Base-by-base conservation (phyloP, 768 basidiomycete species). In the Phlegmacium glaucopus region DNA sequence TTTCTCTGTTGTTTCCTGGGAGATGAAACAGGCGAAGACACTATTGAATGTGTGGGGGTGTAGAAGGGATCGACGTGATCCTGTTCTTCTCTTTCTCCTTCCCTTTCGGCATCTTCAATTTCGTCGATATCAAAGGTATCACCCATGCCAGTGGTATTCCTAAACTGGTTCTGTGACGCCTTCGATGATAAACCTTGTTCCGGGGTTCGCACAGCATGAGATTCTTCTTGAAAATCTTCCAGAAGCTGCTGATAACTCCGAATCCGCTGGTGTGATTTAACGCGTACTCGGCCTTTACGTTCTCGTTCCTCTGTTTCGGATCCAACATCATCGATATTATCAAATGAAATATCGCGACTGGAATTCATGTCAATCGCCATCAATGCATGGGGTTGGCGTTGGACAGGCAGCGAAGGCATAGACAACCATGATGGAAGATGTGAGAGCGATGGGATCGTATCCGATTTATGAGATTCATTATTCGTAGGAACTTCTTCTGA, bases 171-270 rank as follows among this genome's bases (percentile, higher is more conserved):
- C 32, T 28, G 30, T 17, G 15, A 22, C 35, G 32, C n/a, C 40
- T n/a, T 22, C 16, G 30, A 18, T 28, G 18, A 29, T 39, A 10
- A 16, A 34, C 41, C 28, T 27, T 51, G 32, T 34, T 34, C 11
- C 6, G 4, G 32, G 4, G 49, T 30, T 51, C 51, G 35, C 27
- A 41, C n/a, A 37, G 47, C 39, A 8, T 55, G 52, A 17, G 65
- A 66, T 42, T 67, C 68, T 36, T 68, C 57, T 50, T 71, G 69
- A 53, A 87, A 85, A 51, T 84, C 84, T 38, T 82, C 82, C 44
- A 85, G 62, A 44, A 87, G 77, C 53, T 85, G 79, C 51, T 82
- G 72, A 58, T 82, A 86, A 53, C 85, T 87, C 58, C 77, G 68
- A 12, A 84, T 78, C 7, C 83, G 75, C 15, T 69, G 61, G 36